Base-by-base conservation (phyloP, 257 asterid species). In the Solanum commersonii region DNA sequence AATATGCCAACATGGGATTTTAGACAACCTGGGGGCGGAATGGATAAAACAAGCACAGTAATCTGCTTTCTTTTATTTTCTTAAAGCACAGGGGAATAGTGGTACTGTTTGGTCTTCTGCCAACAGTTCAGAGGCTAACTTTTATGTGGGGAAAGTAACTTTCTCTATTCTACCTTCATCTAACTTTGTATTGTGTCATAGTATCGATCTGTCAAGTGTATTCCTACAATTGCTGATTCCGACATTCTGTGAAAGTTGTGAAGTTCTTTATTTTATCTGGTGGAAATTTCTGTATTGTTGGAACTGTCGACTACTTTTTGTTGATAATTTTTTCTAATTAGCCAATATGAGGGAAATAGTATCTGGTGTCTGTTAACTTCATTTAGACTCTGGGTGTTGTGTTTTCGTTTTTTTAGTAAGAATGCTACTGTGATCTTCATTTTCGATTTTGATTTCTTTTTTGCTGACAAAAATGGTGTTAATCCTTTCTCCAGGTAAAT, bases 401-500 rank as follows among this genome's bases (percentile, higher is more conserved):
- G 78, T 72, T 37, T 44, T 70, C 35, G 44, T 1, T 86, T n/a
- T 49, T 56, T 42, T 29, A 73, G 7, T 27, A 49, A 63, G 33
- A 73, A 49, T 27, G 29, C 70, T 46, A 18, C 11, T 81, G 60
- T 10, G 68, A 81, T 81, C n/a, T 46, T 44, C 68, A 46, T 27
- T 29, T 27, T 81, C 10, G 16, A 59, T 60, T 72, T 3, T 5
- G 70, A 63, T 72, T 72, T 71, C 37, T 31, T 13, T 34, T 40
- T 25, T 73, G 29, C 29, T 86, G 88, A 79, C 70, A 44, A 59
- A 56, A 34, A 35, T 72, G 72, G 86, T 83, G 84, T 81, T 49
- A 5, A 88, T 91, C 82, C 38, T 16, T 87, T 89, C 84, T 20
- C 84, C 93, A 96, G 99, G 99, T 96, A 73, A 94, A 96, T 91